Percentiles rank a stretch among this genome's conserved stretches.
phyloP scores from a whole-genome alignment of 164 flowering plant species.

The Vitis riparia region DNA sequence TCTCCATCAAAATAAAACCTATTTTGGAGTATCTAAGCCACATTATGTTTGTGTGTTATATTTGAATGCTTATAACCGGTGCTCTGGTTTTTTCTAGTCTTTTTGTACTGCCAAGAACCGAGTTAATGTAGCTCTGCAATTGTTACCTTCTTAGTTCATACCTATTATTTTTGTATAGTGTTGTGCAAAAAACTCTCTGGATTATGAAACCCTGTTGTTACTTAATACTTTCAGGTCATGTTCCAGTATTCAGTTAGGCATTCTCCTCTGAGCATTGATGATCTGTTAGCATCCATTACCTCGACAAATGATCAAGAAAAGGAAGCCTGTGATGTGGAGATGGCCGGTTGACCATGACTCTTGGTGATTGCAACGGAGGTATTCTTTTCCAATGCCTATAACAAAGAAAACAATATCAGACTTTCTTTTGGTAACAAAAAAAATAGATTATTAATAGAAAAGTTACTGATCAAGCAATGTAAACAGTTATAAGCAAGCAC shows the following conservation, averaged over 20 bases:
- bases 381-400: not conserved
- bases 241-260: conserved; percentile 77
- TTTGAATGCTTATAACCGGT: no score
- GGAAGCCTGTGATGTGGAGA: conserved; percentile 48
- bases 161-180: not conserved
- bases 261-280: conserved; percentile 77
- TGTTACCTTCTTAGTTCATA: no score
- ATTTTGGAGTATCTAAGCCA: no score
- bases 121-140: no score
- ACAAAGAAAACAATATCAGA: not conserved
- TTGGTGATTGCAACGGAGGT: not conserved
- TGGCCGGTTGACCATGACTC: conserved; percentile 42
- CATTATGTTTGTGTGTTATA: no score
- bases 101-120: no score
- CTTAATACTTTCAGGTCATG: conserved; percentile 48
- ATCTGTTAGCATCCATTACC: conserved; percentile 53
- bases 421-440: not conserved
- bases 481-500: no score
- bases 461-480: no score
- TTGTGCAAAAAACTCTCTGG: no score
- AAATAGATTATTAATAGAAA: no score
- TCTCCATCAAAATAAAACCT: no score
- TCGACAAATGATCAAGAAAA: conserved; percentile 36
- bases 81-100: no score
- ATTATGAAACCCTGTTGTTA: not conserved